Conservation (phyloP, 225 moss, liverwort and hornwort genomes). For the Pseudisothecium myosuroides region DNA sequence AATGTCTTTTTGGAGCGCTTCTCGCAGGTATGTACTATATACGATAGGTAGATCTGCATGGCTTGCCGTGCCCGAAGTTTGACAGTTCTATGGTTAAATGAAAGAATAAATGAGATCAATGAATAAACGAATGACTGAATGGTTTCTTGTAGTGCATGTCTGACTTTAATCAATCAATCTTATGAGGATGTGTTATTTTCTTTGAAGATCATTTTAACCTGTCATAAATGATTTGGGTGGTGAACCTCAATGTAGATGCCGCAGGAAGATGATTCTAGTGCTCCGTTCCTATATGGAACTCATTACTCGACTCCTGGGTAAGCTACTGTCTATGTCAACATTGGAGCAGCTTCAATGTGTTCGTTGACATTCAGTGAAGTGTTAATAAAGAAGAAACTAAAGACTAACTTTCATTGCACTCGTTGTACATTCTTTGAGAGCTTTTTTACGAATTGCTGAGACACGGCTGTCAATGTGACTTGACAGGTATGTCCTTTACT, state of each 20-base stretch:
- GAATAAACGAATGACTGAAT: not conserved
- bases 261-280: slow-evolving; percentile 46
- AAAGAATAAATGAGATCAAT: not conserved
- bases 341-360: not conserved
- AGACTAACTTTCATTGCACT: not conserved
- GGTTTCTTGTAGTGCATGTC: not conserved
- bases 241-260: slow-evolving; percentile 57
- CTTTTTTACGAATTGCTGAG: not conserved
- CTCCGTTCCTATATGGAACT: slow-evolving; percentile 94
- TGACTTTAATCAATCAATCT: not conserved
- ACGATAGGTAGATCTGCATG: not conserved
- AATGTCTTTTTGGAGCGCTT: slow-evolving; percentile 74
- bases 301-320: slow-evolving; percentile 99
- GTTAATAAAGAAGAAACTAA: not conserved
- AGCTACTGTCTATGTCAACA: not conserved
- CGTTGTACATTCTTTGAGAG: not conserved
- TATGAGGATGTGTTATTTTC: not conserved
- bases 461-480: not conserved
- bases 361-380: not conserved
- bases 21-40: slow-evolving; percentile 37
- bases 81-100: not conserved
- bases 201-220: not conserved
- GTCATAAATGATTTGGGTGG: not conserved
- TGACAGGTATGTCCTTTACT: slow-evolving; percentile 89
- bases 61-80: not conserved